Evolutionary conservation across 106 monocot genomes (phyloP).

Genomic region (Allium cepa): DNA sequence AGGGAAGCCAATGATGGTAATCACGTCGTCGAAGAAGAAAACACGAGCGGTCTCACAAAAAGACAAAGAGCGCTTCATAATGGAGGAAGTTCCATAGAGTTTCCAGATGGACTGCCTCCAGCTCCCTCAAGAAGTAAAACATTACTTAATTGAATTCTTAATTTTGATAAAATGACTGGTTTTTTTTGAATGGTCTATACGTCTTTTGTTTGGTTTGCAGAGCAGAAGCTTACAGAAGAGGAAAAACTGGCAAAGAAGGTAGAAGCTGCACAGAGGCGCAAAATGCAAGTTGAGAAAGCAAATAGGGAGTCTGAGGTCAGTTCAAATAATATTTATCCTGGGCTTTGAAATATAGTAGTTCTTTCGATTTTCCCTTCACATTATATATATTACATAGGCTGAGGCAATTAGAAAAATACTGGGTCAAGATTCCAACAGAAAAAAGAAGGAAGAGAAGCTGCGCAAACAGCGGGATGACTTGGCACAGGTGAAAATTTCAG

Average conservation of each 20-base stretch:
- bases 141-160: not conserved
- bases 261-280: constrained; percentile 88
- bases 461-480: constrained; percentile 34
- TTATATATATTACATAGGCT: constrained; percentile 39
- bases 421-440: constrained; percentile 81
- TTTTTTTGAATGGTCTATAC: not conserved
- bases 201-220: constrained; percentile 21
- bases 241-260: constrained; percentile 93
- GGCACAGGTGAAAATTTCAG: constrained; percentile 7
- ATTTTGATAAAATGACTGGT: not conserved
- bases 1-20: constrained; percentile 34
- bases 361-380: too few relatives aligned
- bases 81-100: constrained; percentile 54
- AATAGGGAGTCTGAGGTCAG: constrained; percentile 72
- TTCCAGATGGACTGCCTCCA: constrained; percentile 73
- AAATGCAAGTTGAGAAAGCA: constrained; percentile 93
- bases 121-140: constrained; percentile 70
- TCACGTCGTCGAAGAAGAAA: constrained; percentile 67
- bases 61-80: constrained; percentile 59
- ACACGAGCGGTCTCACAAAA: constrained; percentile 49
- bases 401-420: constrained; percentile 94
- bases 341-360: too few relatives aligned
- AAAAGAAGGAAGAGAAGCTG: constrained; percentile 70
- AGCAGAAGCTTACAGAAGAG: constrained; percentile 85
- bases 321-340: not conserved